These are phyloP conservation scores for Heliamphora exappendiculata DNA, from an alignment of 148 eudicot species.

Conservation along the genomic window DNA sequence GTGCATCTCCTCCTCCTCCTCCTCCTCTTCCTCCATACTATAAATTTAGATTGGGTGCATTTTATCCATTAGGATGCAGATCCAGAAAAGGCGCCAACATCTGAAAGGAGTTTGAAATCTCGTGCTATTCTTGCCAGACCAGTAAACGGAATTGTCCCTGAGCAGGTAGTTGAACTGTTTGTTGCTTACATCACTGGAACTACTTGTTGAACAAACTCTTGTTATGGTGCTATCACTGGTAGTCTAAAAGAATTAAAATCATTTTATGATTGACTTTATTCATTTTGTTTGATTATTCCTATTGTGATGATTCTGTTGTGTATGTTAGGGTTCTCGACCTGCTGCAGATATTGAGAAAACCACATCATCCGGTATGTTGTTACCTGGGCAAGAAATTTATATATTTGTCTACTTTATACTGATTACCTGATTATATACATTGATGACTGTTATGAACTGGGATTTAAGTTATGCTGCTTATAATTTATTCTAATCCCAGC, in stretches of 20 bases:
- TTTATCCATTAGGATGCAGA: slow-evolving; percentile 59
- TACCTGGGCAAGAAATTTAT: background rate
- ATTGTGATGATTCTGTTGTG: slow-evolving; percentile 12
- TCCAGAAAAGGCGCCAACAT: slow-evolving; percentile 58
- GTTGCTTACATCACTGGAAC: background rate
- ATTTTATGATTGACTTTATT: background rate
- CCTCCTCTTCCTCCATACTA: background rate
- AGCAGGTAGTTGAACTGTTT: slow-evolving; percentile 44
- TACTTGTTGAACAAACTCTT: background rate
- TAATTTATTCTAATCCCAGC: too few species aligned
- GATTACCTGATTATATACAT: too few species aligned
- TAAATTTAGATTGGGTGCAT: background rate
- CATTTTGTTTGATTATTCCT: slow-evolving; percentile 3
- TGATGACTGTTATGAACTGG: background rate
- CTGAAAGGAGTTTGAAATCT: slow-evolving; percentile 68
- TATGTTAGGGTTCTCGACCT: slow-evolving; percentile 48
- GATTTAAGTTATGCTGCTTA: too few species aligned
- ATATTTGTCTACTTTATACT: too few species aligned
- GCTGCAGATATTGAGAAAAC: slow-evolving; percentile 58
- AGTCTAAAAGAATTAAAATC: background rate
- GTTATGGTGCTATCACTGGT: background rate
- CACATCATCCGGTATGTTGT: slow-evolving; percentile 52
- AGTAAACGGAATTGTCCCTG: slow-evolving; percentile 63
- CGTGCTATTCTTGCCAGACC: slow-evolving; percentile 67
- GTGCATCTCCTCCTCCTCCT: background rate